phyloP scores from a whole-genome alignment of 176 grass and related monocot species.

The Triticum turgidum region DNA sequence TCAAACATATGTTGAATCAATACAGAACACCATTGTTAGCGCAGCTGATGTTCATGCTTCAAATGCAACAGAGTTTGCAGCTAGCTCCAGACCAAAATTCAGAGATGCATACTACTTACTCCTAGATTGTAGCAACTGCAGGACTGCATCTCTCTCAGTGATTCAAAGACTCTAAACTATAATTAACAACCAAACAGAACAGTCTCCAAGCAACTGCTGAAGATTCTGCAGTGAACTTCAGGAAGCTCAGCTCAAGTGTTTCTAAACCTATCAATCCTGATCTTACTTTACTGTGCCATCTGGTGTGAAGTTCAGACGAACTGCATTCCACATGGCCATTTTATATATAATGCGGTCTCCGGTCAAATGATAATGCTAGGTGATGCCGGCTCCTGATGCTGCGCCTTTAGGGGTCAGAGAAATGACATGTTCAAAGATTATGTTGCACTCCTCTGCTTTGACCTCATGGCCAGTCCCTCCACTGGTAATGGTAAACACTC shows the following conservation, averaged over 20 bases:
- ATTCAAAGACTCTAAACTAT: neutral
- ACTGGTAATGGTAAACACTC: neutral
- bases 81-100: neutral
- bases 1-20: neutral
- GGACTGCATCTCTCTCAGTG: neutral
- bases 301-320: neutral
- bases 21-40: too few species aligned
- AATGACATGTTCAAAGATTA: conserved; percentile 11
- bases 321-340: neutral
- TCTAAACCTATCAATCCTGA: neutral
- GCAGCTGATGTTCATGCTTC: neutral
- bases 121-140: conserved; percentile 16
- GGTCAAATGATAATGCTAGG: conserved; percentile 34
- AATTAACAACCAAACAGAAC: neutral
- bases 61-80: neutral
- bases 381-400: conserved; percentile 8
- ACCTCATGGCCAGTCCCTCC: conserved; percentile 1
- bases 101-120: neutral
- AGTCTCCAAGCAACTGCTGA: neutral
- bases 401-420: conserved; percentile 31
- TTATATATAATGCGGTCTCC: neutral
- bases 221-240: neutral
- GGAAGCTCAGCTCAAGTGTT: neutral
- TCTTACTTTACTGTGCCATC: neutral
- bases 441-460: conserved; percentile 11